These are phyloP conservation scores for Tulasnella sp. DNA, from an alignment of 768 basidiomycete species.

Conservation along the genomic window DNA sequence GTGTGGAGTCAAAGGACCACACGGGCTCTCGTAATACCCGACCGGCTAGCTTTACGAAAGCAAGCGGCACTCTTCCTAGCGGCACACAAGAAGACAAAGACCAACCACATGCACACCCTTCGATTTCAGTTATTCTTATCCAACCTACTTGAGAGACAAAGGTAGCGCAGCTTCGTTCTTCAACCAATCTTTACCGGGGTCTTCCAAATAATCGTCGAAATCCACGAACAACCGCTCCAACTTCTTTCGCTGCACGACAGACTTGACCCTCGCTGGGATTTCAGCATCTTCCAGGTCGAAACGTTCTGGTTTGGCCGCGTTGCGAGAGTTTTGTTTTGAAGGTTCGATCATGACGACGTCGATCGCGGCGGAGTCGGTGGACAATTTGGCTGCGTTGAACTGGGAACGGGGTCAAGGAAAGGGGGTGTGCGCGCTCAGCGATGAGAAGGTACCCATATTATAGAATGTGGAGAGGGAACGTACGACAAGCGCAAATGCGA, in stretches of 20 bases:
- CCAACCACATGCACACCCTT: no score
- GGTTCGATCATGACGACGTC: constrained; percentile 28
- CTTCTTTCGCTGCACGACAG: constrained; percentile 48
- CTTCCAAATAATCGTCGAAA: constrained; percentile 79
- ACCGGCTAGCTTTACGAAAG: no score
- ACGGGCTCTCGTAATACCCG: no score
- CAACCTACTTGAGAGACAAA: no score
- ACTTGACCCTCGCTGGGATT: constrained; percentile 47
- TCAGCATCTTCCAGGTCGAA: constrained; percentile 37
- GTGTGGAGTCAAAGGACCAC: no score
- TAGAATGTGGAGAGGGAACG: constrained; percentile 33
- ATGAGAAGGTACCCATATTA: not conserved
- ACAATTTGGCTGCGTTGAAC: constrained; percentile 35
- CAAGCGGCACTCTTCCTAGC: no score
- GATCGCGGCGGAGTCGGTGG: constrained; percentile 19
- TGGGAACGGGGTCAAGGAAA: constrained; percentile 26
- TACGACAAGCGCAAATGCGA: constrained; percentile 69
- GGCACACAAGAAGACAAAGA: no score
- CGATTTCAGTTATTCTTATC: no score
- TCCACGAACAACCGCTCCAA: constrained; percentile 62
- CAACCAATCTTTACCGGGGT: constrained; percentile 55
- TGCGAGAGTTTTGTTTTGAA: constrained; percentile 43
- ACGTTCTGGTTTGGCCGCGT: constrained; percentile 35
- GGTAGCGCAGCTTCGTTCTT: constrained; percentile 35
- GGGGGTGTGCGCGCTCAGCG: not conserved